phyloP scores from a whole-genome alignment of 2,329 filamentous ascomycete genomes.

The Neoarthrinium moseri region DNA sequence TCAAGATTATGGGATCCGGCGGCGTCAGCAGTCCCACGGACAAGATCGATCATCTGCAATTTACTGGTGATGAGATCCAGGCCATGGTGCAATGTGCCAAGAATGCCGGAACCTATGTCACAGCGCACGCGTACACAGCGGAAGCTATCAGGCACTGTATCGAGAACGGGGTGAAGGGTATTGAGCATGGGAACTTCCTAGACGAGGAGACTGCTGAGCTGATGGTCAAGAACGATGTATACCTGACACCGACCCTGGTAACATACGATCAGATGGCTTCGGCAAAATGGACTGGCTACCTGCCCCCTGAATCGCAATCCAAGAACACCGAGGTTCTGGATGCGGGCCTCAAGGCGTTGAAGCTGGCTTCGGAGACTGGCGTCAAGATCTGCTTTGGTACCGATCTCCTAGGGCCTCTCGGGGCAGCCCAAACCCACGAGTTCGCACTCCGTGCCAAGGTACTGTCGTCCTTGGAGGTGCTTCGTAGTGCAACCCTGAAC shows the following conservation, averaged over 20 bases:
- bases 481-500: conserved; percentile 51
- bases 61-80: conserved; percentile 49
- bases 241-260: conserved; percentile 50
- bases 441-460: conserved; percentile 44
- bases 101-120: conserved; percentile 48
- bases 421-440: conserved; percentile 46
- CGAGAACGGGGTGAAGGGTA: conserved; percentile 48
- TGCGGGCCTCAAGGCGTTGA: conserved; percentile 41
- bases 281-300: conserved; percentile 36
- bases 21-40: conserved; percentile 53
- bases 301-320: conserved; percentile 36
- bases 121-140: conserved; percentile 53
- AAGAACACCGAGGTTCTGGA: conserved; percentile 49
- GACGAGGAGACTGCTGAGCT: conserved; percentile 37
- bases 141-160: conserved; percentile 48
- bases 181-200: conserved; percentile 42
- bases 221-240: conserved; percentile 46
- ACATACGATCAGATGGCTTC: conserved; percentile 47
- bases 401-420: conserved; percentile 51
- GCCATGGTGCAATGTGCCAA: conserved; percentile 47
- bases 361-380: conserved; percentile 46
- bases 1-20: conserved; percentile 57
- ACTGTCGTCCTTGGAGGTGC: conserved; percentile 38
- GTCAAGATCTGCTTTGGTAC: conserved; percentile 54
- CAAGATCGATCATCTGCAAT: conserved; percentile 48